Conservation (phyloP, 306 rosid genomes). For the Vigna mungo region DNA sequence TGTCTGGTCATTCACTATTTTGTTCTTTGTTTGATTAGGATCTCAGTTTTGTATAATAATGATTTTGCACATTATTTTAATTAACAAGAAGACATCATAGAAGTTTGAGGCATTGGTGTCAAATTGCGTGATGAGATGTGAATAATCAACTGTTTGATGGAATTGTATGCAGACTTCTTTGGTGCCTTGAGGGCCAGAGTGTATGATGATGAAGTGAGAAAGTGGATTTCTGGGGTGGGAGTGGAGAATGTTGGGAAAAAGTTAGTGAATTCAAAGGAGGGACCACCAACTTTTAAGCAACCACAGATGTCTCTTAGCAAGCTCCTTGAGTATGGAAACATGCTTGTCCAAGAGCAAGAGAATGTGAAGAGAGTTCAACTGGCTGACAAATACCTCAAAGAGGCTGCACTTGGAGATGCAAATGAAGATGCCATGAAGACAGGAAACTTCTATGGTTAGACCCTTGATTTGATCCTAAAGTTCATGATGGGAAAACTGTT, state of each 20-base stretch:
- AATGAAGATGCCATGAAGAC: constrained; percentile 63
- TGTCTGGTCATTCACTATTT: too few relatives aligned
- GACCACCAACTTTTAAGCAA: constrained; percentile 71
- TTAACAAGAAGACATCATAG: neutral
- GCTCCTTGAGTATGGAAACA: constrained; percentile 71
- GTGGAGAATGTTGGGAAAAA: constrained; percentile 63
- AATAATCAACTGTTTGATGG: constrained; percentile 12
- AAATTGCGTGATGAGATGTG: neutral
- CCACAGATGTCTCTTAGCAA: constrained; percentile 60
- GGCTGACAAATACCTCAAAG: constrained; percentile 70
- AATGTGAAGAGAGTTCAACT: constrained; percentile 83
- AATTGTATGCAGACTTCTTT: constrained; percentile 62
- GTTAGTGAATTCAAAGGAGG: constrained; percentile 82
- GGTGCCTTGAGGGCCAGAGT: constrained; percentile 84
- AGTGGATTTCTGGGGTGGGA: constrained; percentile 64
- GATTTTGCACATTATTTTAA: too few relatives aligned
- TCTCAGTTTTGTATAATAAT: too few relatives aligned
- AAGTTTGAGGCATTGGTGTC: constrained; percentile 4
- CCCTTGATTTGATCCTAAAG: constrained; percentile 42
- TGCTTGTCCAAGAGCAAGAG: constrained; percentile 78
- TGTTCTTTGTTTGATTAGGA: too few relatives aligned
- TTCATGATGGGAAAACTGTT: constrained; percentile 34
- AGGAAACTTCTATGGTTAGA: constrained; percentile 68
- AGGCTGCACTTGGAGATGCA: constrained; percentile 81
- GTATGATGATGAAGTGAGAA: constrained; percentile 78